These are phyloP conservation scores for Lachnellula arida DNA, from an alignment of 2,329 filamentous ascomycete species.

Conservation along the genomic window DNA sequence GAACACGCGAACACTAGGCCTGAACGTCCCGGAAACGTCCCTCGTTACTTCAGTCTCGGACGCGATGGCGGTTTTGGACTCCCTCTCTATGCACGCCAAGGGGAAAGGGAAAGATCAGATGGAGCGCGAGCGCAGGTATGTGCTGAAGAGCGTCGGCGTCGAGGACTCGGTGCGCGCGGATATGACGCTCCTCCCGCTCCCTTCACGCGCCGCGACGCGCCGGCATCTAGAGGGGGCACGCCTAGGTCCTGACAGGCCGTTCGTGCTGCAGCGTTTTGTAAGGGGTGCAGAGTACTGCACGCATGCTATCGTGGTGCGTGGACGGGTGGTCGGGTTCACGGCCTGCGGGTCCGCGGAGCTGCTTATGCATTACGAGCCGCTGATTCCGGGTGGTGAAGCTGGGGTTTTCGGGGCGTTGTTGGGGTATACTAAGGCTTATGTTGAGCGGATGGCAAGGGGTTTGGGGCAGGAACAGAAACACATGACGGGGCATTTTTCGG, in stretches of 20 bases:
- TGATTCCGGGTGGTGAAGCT: slow-evolving; percentile 50
- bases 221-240: slow-evolving; percentile 42
- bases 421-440: slow-evolving; percentile 57
- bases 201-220: slow-evolving; percentile 46
- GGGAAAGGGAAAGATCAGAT: too few relatives aligned
- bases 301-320: slow-evolving; percentile 62
- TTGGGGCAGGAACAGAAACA: slow-evolving; percentile 23
- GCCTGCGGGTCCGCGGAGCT: slow-evolving; percentile 60
- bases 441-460: slow-evolving; percentile 37
- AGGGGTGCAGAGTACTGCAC: slow-evolving; percentile 63
- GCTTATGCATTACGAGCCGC: slow-evolving; percentile 61
- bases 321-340: slow-evolving; percentile 60
- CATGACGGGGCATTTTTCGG: slow-evolving; percentile 67
- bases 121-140: slow-evolving; percentile 47
- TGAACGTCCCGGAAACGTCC: slow-evolving; percentile 50
- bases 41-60: slow-evolving; percentile 43
- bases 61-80: neutral
- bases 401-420: slow-evolving; percentile 57
- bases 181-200: slow-evolving; percentile 61
- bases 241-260: slow-evolving; percentile 40
- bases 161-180: slow-evolving; percentile 55
- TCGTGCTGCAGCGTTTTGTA: slow-evolving; percentile 67
- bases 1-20: slow-evolving; percentile 48
- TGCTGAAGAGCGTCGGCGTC: slow-evolving; percentile 62
- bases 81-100: too few relatives aligned